Evolutionary conservation across 2,329 filamentous ascomycete species (phyloP).

Genomic region (Penicillium occitanis): DNA sequence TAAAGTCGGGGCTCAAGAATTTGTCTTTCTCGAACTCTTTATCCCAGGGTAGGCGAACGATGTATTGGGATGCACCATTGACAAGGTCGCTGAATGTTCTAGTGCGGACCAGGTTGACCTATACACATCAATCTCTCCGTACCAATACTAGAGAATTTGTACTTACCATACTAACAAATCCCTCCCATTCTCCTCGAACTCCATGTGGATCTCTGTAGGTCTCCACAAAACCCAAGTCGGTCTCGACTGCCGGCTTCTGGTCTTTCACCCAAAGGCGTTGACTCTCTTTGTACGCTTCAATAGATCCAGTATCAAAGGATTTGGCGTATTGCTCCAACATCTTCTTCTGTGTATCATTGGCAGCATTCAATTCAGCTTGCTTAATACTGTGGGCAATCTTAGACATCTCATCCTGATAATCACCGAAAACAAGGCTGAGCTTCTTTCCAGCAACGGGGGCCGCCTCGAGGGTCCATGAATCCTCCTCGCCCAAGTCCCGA

Average conservation of each 20-base stretch:
- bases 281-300: conserved; percentile 75
- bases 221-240: conserved; percentile 81
- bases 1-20: conserved; percentile 94
- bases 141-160: not conserved
- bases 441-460: conserved; percentile 62
- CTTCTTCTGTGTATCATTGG: conserved; percentile 70
- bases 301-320: conserved; percentile 71
- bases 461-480: conserved; percentile 62
- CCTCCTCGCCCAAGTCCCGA: conserved; percentile 67
- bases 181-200: conserved; percentile 80
- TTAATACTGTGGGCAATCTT: conserved; percentile 65
- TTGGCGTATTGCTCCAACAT: conserved; percentile 74
- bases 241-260: conserved; percentile 76
- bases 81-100: conserved; percentile 84
- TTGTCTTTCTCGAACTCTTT: conserved; percentile 93
- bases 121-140: conserved; percentile 32
- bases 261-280: conserved; percentile 81
- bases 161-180: conserved; percentile 66
- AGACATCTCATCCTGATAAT: conserved; percentile 70
- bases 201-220: conserved; percentile 82
- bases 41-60: conserved; percentile 85
- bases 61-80: conserved; percentile 73
- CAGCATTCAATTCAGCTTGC: conserved; percentile 66
- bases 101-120: conserved; percentile 84
- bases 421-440: conserved; percentile 71